These are phyloP conservation scores for Acacia concinna DNA, from an alignment of 331 rosid species.

Conservation along the genomic window DNA sequence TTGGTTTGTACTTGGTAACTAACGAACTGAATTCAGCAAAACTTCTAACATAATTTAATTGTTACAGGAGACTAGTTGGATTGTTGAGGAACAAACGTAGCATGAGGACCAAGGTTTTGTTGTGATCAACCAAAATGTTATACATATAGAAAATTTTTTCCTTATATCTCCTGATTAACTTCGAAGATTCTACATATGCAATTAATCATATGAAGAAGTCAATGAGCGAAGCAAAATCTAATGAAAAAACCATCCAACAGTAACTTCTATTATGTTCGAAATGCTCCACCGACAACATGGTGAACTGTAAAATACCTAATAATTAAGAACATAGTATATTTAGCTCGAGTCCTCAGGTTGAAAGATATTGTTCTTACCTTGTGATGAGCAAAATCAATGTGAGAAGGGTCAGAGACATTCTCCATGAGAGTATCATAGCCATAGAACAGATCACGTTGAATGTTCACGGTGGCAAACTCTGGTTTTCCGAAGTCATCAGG, in stretches of 20 bases:
- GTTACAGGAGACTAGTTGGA: not conserved
- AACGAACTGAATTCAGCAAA: constrained; percentile 8
- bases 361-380: constrained; percentile 53
- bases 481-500: constrained; percentile 80
- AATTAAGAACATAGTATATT: constrained; percentile 4
- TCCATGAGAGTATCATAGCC: constrained; percentile 97
- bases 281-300: not conserved
- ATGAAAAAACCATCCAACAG: not conserved
- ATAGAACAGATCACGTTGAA: constrained; percentile 94
- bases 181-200: not conserved
- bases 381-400: constrained; percentile 97
- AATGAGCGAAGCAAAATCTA: not conserved
- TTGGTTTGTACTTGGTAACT: not conserved
- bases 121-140: not conserved
- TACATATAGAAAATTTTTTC: not conserved
- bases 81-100: not conserved
- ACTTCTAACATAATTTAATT: not conserved
- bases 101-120: not conserved
- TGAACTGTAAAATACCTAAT: constrained; percentile 13
- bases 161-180: not conserved
- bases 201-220: not conserved
- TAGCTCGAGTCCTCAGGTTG: constrained; percentile 11
- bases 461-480: constrained; percentile 87
- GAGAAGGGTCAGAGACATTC: constrained; percentile 95
- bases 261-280: not conserved